Base-by-base conservation (phyloP, 192 early-diverging fungal genomes). In the Allomyces macrogynus region DNA sequence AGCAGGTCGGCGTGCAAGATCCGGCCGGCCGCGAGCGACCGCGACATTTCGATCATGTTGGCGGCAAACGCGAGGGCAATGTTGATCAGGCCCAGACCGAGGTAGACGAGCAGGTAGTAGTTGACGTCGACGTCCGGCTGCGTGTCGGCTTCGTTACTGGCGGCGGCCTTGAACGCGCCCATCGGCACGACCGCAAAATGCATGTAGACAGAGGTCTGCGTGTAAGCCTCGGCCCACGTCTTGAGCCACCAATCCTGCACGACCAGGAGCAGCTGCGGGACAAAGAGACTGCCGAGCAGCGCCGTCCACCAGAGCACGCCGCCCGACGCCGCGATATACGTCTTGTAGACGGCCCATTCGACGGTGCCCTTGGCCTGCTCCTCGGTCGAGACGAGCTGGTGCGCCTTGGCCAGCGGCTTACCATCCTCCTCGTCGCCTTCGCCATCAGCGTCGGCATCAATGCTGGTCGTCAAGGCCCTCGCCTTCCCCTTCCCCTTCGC, bases 331-430 rank as follows among this genome's bases (percentile, higher is more conserved):
- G 70, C 64, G 63, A 87, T 74, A 69, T 95, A 99, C 16, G 77
- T 74, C 23, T 84, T 70, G 81, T 92, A 97, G 16, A 97, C 85
- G 10, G 69, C 63, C 23, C 73, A 78, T 24, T 79, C 73, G 63
- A 97, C 93, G 62, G 80, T 77, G 0, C 96, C 96, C 10, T 81
- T 79, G 16, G 84, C 87, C 63, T 84, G 80, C 71, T 90, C 86
- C 72, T 99, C 96, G 10, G 88, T 87, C 62, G 84, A 72, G 60
- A 90, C 88, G 54, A 96, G 74, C 67, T 82, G 76, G n/a, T 79
- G 78, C 64, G 75, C 60, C 64, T 73, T 64, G 71, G 75, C 63
- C 23, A n/a, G 66, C 23, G 80, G 75, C 1, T 65, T 63, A 7
- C 67, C 68, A 43, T 76, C 64, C 23, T 23, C 66, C 20, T 80